Evolutionary conservation across 176 grass and related monocot species (phyloP).

Genomic region (Aechmea fasciata): DNA sequence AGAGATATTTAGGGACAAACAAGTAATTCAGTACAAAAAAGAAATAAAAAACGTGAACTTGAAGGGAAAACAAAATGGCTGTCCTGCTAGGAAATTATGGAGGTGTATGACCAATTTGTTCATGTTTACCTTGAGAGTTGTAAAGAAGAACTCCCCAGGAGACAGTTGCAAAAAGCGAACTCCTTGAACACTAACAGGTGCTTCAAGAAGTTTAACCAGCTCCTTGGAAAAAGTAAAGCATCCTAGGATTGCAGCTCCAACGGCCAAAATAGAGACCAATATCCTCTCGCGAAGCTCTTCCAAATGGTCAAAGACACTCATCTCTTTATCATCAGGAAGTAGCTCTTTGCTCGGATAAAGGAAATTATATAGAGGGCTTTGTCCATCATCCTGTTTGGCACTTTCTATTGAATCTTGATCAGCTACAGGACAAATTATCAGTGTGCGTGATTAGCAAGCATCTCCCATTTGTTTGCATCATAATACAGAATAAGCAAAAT

Average conservation of each 20-base stretch:
- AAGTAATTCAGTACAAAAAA: no score
- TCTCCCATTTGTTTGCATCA: not conserved
- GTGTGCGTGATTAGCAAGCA: slow-evolving; percentile 7
- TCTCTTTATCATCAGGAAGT: slow-evolving; percentile 94
- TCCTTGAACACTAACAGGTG: slow-evolving; percentile 82
- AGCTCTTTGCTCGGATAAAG: slow-evolving; percentile 88
- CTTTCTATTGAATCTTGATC: slow-evolving; percentile 34
- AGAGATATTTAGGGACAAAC: no score
- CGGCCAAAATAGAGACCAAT: slow-evolving; percentile 78
- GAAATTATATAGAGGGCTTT: slow-evolving; percentile 57
- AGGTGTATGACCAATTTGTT: not conserved
- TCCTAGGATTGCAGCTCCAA: slow-evolving; percentile 74
- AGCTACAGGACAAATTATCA: slow-evolving; percentile 25
- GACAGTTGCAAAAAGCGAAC: slow-evolving; percentile 93
- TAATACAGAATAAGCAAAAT: no score
- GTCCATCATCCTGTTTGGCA: slow-evolving; percentile 37
- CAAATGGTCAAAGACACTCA: slow-evolving; percentile 95
- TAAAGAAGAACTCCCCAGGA: slow-evolving; percentile 99
- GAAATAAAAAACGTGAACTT: no score
- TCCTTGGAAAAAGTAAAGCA: slow-evolving; percentile 90
- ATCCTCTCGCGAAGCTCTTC: slow-evolving; percentile 90
- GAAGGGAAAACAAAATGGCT: no score
- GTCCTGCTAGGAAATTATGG: not conserved
- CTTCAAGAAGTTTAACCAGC: slow-evolving; percentile 75
- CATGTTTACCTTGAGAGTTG: slow-evolving; percentile 74